These are phyloP conservation scores for Botrytis deweyae DNA, from an alignment of 2,329 filamentous ascomycete species.

Conservation along the genomic window DNA sequence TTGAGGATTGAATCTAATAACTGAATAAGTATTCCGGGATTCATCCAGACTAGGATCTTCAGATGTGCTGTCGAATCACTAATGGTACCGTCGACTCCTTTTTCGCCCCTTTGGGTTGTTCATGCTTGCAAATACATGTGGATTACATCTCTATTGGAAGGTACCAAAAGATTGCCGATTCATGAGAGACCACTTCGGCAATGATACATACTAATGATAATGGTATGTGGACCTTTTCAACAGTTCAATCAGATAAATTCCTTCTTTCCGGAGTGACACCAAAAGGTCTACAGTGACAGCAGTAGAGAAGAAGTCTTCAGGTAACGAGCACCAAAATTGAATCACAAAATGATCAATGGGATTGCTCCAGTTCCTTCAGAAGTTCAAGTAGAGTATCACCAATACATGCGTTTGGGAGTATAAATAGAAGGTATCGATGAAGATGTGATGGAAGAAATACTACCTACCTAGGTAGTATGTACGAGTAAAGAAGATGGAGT, in stretches of 20 bases:
- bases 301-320: not conserved
- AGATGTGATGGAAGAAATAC: not conserved
- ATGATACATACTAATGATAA: not conserved
- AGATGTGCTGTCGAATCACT: conserved; percentile 12
- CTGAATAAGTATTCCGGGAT: not conserved
- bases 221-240: not conserved
- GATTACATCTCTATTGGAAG: not conserved
- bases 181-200: conserved; percentile 1
- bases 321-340: not conserved
- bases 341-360: not conserved
- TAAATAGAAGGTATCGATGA: not conserved
- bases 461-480: no score
- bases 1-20: not conserved
- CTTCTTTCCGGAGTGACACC: conserved; percentile 5
- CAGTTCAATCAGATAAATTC: not conserved
- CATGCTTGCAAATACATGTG: not conserved
- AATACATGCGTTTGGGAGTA: not conserved
- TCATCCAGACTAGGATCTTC: not conserved
- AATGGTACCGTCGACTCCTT: not conserved
- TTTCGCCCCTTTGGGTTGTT: conserved; percentile 1
- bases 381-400: not conserved
- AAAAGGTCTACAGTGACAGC: not conserved
- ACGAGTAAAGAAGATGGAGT: not conserved
- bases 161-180: not conserved
- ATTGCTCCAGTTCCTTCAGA: not conserved